Evolutionary conservation across 2,329 filamentous ascomycete species (phyloP).

Genomic region (Penicillium sp.): DNA sequence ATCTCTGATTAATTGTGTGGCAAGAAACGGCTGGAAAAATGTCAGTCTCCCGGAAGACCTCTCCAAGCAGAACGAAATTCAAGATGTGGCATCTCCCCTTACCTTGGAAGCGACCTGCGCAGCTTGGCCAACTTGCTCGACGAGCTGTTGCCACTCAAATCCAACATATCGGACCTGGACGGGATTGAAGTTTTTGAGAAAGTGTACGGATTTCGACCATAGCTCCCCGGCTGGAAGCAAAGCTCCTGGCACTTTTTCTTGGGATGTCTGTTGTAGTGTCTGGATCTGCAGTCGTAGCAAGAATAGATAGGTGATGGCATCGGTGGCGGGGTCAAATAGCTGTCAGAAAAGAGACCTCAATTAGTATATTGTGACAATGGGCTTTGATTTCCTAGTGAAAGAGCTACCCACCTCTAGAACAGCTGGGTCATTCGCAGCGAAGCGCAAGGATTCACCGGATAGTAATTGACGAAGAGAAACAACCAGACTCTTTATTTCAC

Average conservation of each 20-base stretch:
- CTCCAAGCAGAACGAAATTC: too few species aligned
- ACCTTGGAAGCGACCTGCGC: slow-evolving; percentile 42
- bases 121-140: slow-evolving; percentile 38
- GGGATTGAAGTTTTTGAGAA: slow-evolving; percentile 58
- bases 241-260: slow-evolving; percentile 41
- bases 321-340: slow-evolving; percentile 58
- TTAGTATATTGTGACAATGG: not conserved
- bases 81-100: too few species aligned
- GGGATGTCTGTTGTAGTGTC: slow-evolving; percentile 37
- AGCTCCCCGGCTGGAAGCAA: slow-evolving; percentile 50
- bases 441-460: slow-evolving; percentile 36
- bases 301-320: slow-evolving; percentile 64
- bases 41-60: slow-evolving; percentile 10
- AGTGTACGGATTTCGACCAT: slow-evolving; percentile 55
- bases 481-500: slow-evolving; percentile 45
- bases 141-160: slow-evolving; percentile 41
- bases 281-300: slow-evolving; percentile 57
- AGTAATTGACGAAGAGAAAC: slow-evolving; percentile 41
- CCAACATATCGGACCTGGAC: slow-evolving; percentile 51
- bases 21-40: slow-evolving; percentile 40
- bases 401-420: slow-evolving; percentile 38
- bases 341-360: not conserved
- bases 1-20: slow-evolving; percentile 45
- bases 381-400: not conserved
- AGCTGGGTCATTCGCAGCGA: slow-evolving; percentile 34